Evolutionary conservation across 192 early-diverging fungal species (phyloP).

Genomic region (Coemansia sp.): DNA sequence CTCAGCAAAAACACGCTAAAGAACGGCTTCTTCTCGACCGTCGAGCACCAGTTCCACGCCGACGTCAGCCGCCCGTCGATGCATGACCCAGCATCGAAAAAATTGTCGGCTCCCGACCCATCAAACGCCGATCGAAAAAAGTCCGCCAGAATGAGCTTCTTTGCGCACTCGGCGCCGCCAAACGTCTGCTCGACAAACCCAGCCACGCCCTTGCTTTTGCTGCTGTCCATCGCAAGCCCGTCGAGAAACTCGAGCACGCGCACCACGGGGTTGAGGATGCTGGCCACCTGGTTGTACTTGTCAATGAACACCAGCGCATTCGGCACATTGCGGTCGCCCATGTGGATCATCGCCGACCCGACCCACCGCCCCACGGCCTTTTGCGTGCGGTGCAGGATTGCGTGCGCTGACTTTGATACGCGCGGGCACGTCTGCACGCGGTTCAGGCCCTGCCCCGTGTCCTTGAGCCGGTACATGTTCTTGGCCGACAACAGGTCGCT

Average conservation of each 20-base stretch:
- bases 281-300: slow-evolving; percentile 98
- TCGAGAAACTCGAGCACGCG: slow-evolving; percentile 77
- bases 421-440: slow-evolving; percentile 90
- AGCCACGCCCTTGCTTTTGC: slow-evolving; percentile 57
- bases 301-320: slow-evolving; percentile 98
- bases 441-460: slow-evolving; percentile 98
- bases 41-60: slow-evolving; percentile 91
- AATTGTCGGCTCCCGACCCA: slow-evolving; percentile 92
- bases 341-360: slow-evolving; percentile 93
- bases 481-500: slow-evolving; percentile 71
- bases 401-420: slow-evolving; percentile 86
- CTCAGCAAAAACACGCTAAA: slow-evolving; percentile 87
- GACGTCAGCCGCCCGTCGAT: slow-evolving; percentile 96
- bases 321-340: slow-evolving; percentile 98
- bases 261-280: slow-evolving; percentile 90
- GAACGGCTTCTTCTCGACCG: slow-evolving; percentile 91
- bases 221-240: slow-evolving; percentile 24
- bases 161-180: slow-evolving; percentile 63
- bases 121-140: slow-evolving; percentile 98
- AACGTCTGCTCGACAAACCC: slow-evolving; percentile 74
- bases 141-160: slow-evolving; percentile 81
- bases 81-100: slow-evolving; percentile 90
- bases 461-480: slow-evolving; percentile 86
- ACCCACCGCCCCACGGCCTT: slow-evolving; percentile 87
- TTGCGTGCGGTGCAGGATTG: slow-evolving; percentile 87